Evolutionary conservation across 2,329 filamentous ascomycete genomes (phyloP), one percentile per base, ranked within the genome.

Genomic region (Chaetothyriales sp.): DNA sequence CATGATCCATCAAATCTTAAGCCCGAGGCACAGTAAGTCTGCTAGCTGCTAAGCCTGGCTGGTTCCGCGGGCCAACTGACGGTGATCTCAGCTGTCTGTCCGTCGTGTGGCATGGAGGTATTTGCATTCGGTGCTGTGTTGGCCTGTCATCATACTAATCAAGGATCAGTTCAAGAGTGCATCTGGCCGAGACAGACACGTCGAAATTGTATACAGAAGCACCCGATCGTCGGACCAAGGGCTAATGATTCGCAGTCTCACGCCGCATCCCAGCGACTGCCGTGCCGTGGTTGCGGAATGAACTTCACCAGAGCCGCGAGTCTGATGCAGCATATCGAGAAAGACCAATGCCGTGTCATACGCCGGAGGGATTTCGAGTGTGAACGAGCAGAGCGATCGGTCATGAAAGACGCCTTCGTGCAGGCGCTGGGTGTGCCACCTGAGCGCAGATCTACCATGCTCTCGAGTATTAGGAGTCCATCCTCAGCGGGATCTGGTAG

Each of bases 251-350:
- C 8, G 47, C 45, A 50, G 46, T 47, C 45, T 18, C 46, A 49
- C 77, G 75, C 62, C 60, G 9, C 77, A 79, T 55, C 70, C 64
- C 8, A 61, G 70, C 5, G 63, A 70, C 64, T 80, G 46, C 57
- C 61, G 3, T 81, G 78, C 59, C 52, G 54, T 26, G 65, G 64
- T 15, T 81, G 78, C 59, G 56, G 62, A 3, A 53, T 59, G 8
- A 59, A 65, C 2, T 81, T 78, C 61, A 64, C 62, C 10, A 67
- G 68, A 8, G 76, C 76, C 0, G 64, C 68, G 5, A 64, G 66
- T 4, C 62, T 79, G 42, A 71, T 80, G 51, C 63, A 64, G 15
- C 78, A 81, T 56, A 68, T 80, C 18, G 77, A 81, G 57, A 65
- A 68, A 8, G 71, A 71, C 18, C 61, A 72, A 36, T 81, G 78